Base-by-base conservation (phyloP, 208 protist genomes). In the Trypanosoma platydactyli region DNA sequence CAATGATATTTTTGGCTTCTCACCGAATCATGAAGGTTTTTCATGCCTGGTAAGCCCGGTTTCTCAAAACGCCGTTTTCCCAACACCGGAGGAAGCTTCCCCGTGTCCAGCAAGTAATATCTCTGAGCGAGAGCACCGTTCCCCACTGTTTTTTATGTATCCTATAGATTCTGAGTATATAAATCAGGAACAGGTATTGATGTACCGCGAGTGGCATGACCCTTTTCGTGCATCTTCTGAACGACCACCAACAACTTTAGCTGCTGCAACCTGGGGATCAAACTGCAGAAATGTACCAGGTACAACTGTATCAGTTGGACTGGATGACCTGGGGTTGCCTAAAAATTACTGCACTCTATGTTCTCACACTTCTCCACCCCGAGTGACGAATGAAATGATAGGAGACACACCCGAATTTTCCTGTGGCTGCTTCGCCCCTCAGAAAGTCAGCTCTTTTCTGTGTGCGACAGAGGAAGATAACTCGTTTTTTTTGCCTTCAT, bases 61-160 rank as follows among this genome's bases (percentile, higher is more conserved):
- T 33, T 2, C 50, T 64, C 22, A 15, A 20, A 27, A 13, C 18
- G n/a, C 16, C 30, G 0, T 16, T 29, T 45, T 55, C 20, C 2
- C 15, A 18, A 55, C 9, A 55, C 6, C 0, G 11, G 46, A 42
- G 20, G 13, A 30, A 15, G 22, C 5, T 5, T 6, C 33, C 15
- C 59, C 45, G 53, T 48, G 24, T 38, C 59, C 29, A 42, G 42
- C 27, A 45, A 55, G 59, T 33, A 7, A 24, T 55, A 16, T 29
- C 7, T 46, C 5, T 45, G 18, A 44, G 25, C 13, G 46, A 42
- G 25, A 40, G 18, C 30, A 1, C 4, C 16, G 45, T 42, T 55
- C 59, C 12, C 48, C 59, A 7, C 20, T 18, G 9, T 64, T 45
- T 64, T 64, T 64, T 45, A 29, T 41, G 30, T 55, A 46, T 55